Conservation (phyloP, 2,329 filamentous ascomycete genomes). For the Aureobasidium sp. region DNA sequence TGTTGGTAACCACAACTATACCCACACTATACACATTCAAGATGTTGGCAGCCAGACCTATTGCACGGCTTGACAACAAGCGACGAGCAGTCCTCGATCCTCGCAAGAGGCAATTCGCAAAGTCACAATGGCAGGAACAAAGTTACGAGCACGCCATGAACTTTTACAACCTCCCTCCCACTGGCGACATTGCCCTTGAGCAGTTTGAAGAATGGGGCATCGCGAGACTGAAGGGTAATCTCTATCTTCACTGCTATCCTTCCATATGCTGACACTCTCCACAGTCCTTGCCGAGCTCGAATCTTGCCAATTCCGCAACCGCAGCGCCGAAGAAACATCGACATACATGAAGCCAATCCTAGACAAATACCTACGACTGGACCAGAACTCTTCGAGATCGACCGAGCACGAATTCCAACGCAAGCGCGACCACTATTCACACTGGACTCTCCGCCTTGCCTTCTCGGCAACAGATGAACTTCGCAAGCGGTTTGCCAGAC, state of each 20-base stretch:
- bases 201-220: slow-evolving; percentile 99
- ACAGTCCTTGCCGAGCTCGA: slow-evolving; percentile 80
- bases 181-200: slow-evolving; percentile 88
- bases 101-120: slow-evolving; percentile 80
- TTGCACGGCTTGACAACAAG: slow-evolving; percentile 51
- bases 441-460: slow-evolving; percentile 90
- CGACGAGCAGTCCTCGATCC: slow-evolving; percentile 67
- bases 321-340: slow-evolving; percentile 69
- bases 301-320: slow-evolving; percentile 92
- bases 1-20: neutral
- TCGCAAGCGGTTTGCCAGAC: slow-evolving; percentile 71
- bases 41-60: slow-evolving; percentile 15
- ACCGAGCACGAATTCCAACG: slow-evolving; percentile 59
- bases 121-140: slow-evolving; percentile 65
- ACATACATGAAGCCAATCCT: slow-evolving; percentile 78
- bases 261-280: neutral
- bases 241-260: fast-evolving
- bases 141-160: slow-evolving; percentile 82
- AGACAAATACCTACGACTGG: slow-evolving; percentile 76
- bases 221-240: slow-evolving; percentile 66
- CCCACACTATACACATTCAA: neutral
- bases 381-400: slow-evolving; percentile 60
- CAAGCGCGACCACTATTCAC: slow-evolving; percentile 93
- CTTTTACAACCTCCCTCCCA: slow-evolving; percentile 83
- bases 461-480: slow-evolving; percentile 90